Evolutionary conservation across 345 rosid species (phyloP).

Genomic region (Limnanthes douglasii): DNA sequence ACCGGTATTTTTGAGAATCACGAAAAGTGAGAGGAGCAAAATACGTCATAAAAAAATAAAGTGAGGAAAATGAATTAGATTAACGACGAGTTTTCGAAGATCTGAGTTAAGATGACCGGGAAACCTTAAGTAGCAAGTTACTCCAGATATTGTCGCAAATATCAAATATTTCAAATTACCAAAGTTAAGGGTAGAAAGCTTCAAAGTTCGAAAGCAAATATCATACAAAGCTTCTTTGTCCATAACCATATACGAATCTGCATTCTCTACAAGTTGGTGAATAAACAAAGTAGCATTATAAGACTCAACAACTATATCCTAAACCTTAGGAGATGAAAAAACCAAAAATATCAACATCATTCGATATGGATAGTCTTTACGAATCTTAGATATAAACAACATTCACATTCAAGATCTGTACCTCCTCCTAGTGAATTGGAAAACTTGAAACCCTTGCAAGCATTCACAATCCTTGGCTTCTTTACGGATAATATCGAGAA

Average conservation of each 20-base stretch:
- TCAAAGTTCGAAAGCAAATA: slow-evolving; percentile 59
- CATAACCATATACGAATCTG: slow-evolving; percentile 61
- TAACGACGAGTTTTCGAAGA: slow-evolving; percentile 65
- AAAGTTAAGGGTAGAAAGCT: slow-evolving; percentile 71
- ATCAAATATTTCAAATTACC: slow-evolving; percentile 65
- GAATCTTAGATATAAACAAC: no score
- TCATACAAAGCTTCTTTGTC: slow-evolving; percentile 67
- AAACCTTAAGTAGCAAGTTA: slow-evolving; percentile 61
- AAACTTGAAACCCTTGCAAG: no score
- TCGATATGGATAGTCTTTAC: no score
- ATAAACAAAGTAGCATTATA: slow-evolving; percentile 65
- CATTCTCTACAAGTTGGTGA: slow-evolving; percentile 65
- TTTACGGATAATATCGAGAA: slow-evolving; percentile 17
- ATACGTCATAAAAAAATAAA: slow-evolving; percentile 65
- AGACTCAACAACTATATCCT: slow-evolving; percentile 63
- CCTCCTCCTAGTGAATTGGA: no score
- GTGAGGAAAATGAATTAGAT: slow-evolving; percentile 64
- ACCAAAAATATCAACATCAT: slow-evolving; percentile 60
- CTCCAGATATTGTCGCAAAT: slow-evolving; percentile 71
- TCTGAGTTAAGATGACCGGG: slow-evolving; percentile 71
- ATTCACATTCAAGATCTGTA: no score
- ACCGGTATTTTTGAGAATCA: slow-evolving; percentile 57
- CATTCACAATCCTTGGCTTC: slow-evolving; percentile 22
- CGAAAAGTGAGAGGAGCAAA: slow-evolving; percentile 66
- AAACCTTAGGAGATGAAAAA: slow-evolving; percentile 57